phyloP scores from a whole-genome alignment of 805 yeast genomes.

The Dipodascopsis uninucleata region DNA sequence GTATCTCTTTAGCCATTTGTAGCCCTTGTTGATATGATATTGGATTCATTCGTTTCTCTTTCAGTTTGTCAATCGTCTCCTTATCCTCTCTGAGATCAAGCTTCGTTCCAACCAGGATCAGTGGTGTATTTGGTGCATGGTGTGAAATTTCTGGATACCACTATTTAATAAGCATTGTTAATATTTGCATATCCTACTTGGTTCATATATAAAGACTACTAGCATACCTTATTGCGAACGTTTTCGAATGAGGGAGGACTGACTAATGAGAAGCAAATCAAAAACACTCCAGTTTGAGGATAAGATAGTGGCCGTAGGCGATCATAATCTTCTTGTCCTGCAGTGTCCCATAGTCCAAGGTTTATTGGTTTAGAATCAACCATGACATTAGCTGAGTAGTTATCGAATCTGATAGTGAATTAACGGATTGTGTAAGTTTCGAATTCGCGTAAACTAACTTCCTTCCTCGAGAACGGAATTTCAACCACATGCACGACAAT shows the following conservation, averaged over 20 bases:
- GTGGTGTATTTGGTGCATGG: conserved; percentile 68
- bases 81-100: conserved; percentile 79
- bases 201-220: conserved; percentile 5
- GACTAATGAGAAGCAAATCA: conserved; percentile 80
- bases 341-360: conserved; percentile 92
- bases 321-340: conserved; percentile 92
- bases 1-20: conserved; percentile 63
- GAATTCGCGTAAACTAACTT: background rate
- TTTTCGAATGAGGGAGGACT: conserved; percentile 77
- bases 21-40: conserved; percentile 59
- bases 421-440: background rate
- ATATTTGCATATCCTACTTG: background rate
- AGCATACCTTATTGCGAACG: conserved; percentile 56
- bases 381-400: conserved; percentile 82
- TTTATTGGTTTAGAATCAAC: conserved; percentile 78
- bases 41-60: conserved; percentile 59
- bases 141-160: conserved; percentile 86
- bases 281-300: conserved; percentile 86
- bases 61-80: conserved; percentile 61
- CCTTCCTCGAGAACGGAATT: background rate
- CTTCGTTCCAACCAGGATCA: conserved; percentile 83
- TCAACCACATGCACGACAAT: background rate
- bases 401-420: conserved; percentile 53
- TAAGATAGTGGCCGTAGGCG: conserved; percentile 83
- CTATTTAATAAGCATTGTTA: conserved; percentile 4